Evolutionary conservation across 2,329 filamentous ascomycete genomes (phyloP).

Genomic region (Fusarium sterilihyphosum): DNA sequence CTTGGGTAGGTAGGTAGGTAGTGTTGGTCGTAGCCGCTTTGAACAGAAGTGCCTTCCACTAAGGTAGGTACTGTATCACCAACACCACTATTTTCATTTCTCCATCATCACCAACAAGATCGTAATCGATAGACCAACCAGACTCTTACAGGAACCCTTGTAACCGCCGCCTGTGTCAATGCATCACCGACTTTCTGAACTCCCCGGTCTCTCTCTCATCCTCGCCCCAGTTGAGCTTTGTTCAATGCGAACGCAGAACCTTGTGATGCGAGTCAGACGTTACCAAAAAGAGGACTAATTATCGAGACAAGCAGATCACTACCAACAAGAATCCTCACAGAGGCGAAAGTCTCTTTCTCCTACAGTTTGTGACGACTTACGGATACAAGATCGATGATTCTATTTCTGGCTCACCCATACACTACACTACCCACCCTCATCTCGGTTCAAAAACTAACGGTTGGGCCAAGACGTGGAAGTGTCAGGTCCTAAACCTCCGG

Average conservation of each 20-base stretch:
- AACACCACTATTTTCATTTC: slow-evolving; percentile 4
- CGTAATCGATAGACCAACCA: slow-evolving; percentile 20
- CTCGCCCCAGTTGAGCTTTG: not conserved
- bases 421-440: slow-evolving; percentile 26
- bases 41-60: not conserved
- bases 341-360: not conserved
- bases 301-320: not conserved
- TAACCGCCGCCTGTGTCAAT: not conserved
- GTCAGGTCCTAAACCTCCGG: slow-evolving; percentile 1
- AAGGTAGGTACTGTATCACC: not conserved
- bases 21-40: slow-evolving; percentile 21
- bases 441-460: slow-evolving; percentile 31
- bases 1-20: not conserved
- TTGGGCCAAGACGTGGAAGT: slow-evolving; percentile 11
- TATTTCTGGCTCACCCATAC: slow-evolving; percentile 29
- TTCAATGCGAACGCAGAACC: not conserved
- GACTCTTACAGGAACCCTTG: not conserved
- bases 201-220: not conserved
- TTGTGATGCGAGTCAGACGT: not conserved
- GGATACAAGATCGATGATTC: not conserved
- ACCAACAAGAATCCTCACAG: not conserved
- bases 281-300: not conserved
- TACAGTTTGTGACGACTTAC: not conserved
- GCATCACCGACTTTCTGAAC: slow-evolving; percentile 5
- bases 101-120: slow-evolving; percentile 26